Evolutionary conservation across 768 basidiomycete genomes (phyloP).

Genomic region (Suillus fuscotomentosus): DNA sequence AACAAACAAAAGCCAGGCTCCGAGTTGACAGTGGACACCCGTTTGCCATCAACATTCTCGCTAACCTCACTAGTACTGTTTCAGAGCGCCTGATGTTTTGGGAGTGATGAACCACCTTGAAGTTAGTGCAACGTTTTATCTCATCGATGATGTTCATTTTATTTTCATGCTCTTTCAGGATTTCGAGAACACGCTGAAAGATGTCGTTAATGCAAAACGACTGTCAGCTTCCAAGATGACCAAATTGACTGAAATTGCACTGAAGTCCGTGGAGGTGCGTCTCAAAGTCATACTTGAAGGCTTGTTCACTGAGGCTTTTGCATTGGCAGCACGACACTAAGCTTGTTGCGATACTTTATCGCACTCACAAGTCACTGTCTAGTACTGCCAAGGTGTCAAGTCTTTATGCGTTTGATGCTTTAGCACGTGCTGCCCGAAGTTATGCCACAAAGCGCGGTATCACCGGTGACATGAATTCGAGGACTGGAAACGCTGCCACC

Average conservation of each 20-base stretch:
- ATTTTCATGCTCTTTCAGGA: constrained; percentile 43
- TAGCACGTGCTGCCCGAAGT: constrained; percentile 78
- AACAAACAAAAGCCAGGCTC: constrained; percentile 35
- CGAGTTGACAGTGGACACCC: not conserved
- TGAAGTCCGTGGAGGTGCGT: constrained; percentile 77
- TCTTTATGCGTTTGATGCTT: constrained; percentile 91
- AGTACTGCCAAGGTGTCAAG: constrained; percentile 74
- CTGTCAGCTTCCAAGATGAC: constrained; percentile 87
- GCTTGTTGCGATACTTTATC: constrained; percentile 85
- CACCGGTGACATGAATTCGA: constrained; percentile 52
- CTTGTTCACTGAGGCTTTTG: not conserved
- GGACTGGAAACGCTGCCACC: constrained; percentile 70
- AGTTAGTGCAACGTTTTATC: constrained; percentile 25
- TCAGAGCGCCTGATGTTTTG: constrained; percentile 18
- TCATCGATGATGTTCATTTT: constrained; percentile 9
- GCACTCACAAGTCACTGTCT: constrained; percentile 79
- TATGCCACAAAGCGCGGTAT: constrained; percentile 64
- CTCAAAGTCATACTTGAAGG: not conserved
- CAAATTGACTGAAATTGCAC: constrained; percentile 69
- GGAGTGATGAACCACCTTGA: constrained; percentile 41
- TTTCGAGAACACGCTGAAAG: constrained; percentile 79
- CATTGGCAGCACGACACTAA: constrained; percentile 74
- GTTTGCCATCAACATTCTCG: constrained; percentile 1
- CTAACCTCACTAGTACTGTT: constrained; percentile 8
- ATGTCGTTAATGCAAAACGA: constrained; percentile 79